Evolutionary conservation across 192 early-diverging fungal species (phyloP).

Genomic region (Entomortierella beljakovae): DNA sequence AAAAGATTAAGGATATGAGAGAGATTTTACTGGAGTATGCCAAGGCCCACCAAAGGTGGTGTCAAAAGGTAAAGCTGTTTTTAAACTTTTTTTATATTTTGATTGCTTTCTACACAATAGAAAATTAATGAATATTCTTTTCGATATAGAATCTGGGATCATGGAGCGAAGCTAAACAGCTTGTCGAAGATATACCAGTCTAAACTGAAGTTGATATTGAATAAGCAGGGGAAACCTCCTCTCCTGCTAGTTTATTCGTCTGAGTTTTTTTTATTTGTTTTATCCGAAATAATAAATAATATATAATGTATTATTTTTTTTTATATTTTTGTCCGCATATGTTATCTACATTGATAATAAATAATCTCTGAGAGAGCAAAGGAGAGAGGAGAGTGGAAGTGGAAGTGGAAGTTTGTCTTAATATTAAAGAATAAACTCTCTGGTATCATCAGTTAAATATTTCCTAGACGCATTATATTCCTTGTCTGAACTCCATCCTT

Average conservation of each 20-base stretch:
- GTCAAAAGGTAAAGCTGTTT: constrained; percentile 68
- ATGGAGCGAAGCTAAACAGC: constrained; percentile 64
- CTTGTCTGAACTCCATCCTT: constrained; percentile 52
- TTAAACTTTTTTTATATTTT: constrained; percentile 1
- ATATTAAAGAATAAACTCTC: constrained; percentile 7
- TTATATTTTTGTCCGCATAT: too few relatives aligned
- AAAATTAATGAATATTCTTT: too few relatives aligned
- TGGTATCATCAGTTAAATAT: constrained; percentile 26
- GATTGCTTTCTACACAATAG: background rate
- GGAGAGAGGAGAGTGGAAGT: too few relatives aligned
- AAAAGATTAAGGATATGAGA: constrained; percentile 89
- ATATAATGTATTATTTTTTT: background rate
- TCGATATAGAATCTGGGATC: constrained; percentile 62
- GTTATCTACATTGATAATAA: too few relatives aligned
- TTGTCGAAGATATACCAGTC: constrained; percentile 61
- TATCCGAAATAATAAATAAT: background rate
- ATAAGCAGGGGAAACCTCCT: too few relatives aligned
- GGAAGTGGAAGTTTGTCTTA: too few relatives aligned
- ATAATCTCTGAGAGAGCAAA: too few relatives aligned
- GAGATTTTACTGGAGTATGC: constrained; percentile 83
- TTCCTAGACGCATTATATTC: constrained; percentile 47
- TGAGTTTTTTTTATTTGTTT: constrained; percentile 4
- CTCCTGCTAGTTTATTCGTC: background rate
- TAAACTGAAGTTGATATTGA: constrained; percentile 1
- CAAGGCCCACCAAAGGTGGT: constrained; percentile 77